These are phyloP conservation scores for Termitomyces sp. DNA, from an alignment of 768 basidiomycete genomes.

Conservation along the genomic window DNA sequence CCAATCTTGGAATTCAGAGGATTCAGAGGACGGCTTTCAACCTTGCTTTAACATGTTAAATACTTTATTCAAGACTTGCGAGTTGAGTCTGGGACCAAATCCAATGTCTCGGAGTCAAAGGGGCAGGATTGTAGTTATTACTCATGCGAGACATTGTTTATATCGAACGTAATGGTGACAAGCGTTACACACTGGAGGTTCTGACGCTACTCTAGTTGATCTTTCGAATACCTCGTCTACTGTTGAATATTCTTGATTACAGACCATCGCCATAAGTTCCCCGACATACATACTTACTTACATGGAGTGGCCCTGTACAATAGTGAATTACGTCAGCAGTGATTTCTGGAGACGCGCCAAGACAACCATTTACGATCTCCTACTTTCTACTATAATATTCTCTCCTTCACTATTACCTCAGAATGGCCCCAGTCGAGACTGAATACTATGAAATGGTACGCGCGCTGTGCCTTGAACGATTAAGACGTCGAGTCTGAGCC, in stretches of 20 bases:
- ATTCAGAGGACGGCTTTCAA: no score
- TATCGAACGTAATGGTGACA: background rate
- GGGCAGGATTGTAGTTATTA: background rate
- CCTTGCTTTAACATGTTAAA: background rate
- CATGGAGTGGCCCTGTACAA: no score
- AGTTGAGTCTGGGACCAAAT: background rate
- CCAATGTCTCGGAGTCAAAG: background rate
- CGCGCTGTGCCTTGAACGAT: background rate
- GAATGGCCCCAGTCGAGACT: constrained; percentile 85
- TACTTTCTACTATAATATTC: constrained; percentile 7
- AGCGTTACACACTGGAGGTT: background rate
- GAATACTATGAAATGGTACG: constrained; percentile 84
- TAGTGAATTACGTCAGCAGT: constrained; percentile 6
- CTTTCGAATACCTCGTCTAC: no score
- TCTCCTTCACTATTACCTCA: constrained; percentile 1
- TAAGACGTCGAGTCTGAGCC: background rate
- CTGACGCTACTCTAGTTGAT: no score
- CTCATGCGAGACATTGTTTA: background rate
- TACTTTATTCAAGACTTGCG: background rate
- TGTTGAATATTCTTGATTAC: no score
- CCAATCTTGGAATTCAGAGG: background rate
- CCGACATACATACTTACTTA: no score
- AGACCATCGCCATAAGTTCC: no score
- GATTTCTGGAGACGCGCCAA: background rate
- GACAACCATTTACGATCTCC: constrained; percentile 8